Percentiles rank a stretch among this genome's conserved stretches.
Conservation (phyloP, 164 flowering plant species). For the Magnolia officinalis region DNA sequence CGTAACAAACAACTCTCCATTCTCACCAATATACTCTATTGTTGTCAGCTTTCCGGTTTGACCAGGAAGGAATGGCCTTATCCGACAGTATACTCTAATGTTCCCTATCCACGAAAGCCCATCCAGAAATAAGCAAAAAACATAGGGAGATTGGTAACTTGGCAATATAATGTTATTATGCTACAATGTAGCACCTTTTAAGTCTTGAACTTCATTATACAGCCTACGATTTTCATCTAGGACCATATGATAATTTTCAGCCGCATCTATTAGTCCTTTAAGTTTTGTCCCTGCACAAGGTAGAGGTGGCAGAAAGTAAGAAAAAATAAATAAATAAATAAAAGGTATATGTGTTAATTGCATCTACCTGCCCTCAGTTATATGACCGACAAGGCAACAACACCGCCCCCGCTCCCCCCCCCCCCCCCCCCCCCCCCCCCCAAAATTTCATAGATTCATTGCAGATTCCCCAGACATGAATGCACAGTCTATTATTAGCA, state of each 20-base stretch:
- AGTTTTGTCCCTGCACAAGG: slow-evolving; percentile 55
- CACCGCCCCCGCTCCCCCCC: too few species aligned
- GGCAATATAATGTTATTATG: neutral
- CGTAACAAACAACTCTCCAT: slow-evolving; percentile 75
- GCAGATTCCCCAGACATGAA: too few species aligned
- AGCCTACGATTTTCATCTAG: slow-evolving; percentile 82
- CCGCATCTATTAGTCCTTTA: slow-evolving; percentile 66
- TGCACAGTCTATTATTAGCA: too few species aligned
- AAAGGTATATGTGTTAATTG: neutral
- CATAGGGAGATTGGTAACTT: neutral
- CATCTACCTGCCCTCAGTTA: neutral
- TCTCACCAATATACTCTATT: slow-evolving; percentile 78
- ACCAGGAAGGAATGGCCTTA: slow-evolving; percentile 86
- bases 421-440: too few species aligned
- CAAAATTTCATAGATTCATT: too few species aligned
- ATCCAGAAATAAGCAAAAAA: slow-evolving; percentile 5
- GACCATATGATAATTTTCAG: slow-evolving; percentile 74
- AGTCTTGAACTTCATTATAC: slow-evolving; percentile 94
- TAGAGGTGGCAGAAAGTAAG: slow-evolving; percentile 2
- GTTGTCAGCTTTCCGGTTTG: slow-evolving; percentile 69
- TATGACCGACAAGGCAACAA: too few species aligned
- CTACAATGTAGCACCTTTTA: slow-evolving; percentile 61
- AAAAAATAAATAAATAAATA: neutral
- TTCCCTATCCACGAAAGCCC: slow-evolving; percentile 47
- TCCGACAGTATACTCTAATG: slow-evolving; percentile 91